phyloP scores from a whole-genome alignment of 176 grass and related monocot genomes.

The Carex littledalei region DNA sequence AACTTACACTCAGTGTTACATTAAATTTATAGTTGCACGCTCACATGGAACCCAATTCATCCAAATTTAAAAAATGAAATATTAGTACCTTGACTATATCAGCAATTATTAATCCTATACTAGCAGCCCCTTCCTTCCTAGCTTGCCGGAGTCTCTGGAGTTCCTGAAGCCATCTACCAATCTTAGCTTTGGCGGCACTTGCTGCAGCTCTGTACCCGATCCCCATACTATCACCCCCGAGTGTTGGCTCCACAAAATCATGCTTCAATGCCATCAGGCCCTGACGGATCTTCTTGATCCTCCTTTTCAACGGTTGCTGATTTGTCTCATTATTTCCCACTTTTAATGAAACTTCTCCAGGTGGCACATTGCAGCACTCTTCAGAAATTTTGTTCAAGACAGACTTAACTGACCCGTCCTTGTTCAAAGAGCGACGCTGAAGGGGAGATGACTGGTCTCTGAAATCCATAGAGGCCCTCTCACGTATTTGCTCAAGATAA shows the following conservation, averaged over 20 bases:
- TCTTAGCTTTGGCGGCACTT: slow-evolving; percentile 73
- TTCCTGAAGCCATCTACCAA: slow-evolving; percentile 98
- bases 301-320: slow-evolving; percentile 58
- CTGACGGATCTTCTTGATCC: slow-evolving; percentile 94
- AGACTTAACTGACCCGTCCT: slow-evolving; percentile 65
- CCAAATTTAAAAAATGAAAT: background rate
- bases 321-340: slow-evolving; percentile 46
- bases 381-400: slow-evolving; percentile 54
- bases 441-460: slow-evolving; percentile 96
- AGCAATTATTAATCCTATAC: slow-evolving; percentile 84
- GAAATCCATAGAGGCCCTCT: slow-evolving; percentile 99
- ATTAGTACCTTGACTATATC: slow-evolving; percentile 87
- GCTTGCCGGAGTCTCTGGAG: slow-evolving; percentile 87
- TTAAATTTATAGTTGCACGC: background rate
- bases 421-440: slow-evolving; percentile 85
- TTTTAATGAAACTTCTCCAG: slow-evolving; percentile 51
- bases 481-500: slow-evolving; percentile 98
- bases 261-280: slow-evolving; percentile 97
- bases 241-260: slow-evolving; percentile 72
- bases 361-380: slow-evolving; percentile 50
- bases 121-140: slow-evolving; percentile 91
- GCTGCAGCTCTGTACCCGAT: slow-evolving; percentile 58
- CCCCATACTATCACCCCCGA: slow-evolving; percentile 71
- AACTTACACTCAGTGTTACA: background rate
- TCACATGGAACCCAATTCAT: background rate